These are phyloP conservation scores for Planoprotostelium fungivorum DNA, from an alignment of 78 protist genomes.

Conservation along the genomic window DNA sequence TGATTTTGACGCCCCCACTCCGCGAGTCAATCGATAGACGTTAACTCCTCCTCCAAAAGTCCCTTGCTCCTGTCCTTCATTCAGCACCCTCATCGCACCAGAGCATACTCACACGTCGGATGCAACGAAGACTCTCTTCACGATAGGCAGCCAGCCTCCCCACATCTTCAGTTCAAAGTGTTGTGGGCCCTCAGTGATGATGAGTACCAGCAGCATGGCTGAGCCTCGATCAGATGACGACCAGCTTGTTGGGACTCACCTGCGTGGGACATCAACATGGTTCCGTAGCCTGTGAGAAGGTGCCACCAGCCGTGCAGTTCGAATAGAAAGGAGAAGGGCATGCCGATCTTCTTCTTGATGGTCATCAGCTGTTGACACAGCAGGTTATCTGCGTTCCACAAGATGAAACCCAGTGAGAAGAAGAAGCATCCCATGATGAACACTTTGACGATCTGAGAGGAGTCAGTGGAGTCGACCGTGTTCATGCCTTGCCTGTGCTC, in stretches of 20 bases:
- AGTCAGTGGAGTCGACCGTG: not conserved
- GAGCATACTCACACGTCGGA: too few relatives aligned
- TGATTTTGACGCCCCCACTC: too few relatives aligned
- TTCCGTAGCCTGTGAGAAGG: not conserved
- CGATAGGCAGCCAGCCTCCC: not conserved
- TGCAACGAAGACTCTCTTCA: not conserved
- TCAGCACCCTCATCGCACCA: too few relatives aligned
- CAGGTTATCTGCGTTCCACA: not conserved
- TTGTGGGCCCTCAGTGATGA: not conserved
- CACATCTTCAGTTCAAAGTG: not conserved
- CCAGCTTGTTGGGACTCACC: not conserved
- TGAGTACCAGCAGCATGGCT: not conserved
- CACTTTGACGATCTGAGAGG: not conserved
- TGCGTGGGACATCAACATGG: not conserved
- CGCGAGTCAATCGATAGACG: too few relatives aligned
- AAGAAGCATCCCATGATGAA: not conserved
- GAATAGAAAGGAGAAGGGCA: not conserved
- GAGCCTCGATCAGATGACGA: not conserved
- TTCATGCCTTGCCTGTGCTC: not conserved
- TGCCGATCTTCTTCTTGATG: not conserved
- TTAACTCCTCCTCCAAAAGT: too few relatives aligned
- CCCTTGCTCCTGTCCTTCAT: too few relatives aligned
- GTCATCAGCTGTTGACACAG: not conserved
- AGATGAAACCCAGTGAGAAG: not conserved
- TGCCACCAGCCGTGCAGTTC: not conserved